Base-by-base conservation (phyloP, 2,329 filamentous ascomycete genomes). In the Alternaria incomplexa region DNA sequence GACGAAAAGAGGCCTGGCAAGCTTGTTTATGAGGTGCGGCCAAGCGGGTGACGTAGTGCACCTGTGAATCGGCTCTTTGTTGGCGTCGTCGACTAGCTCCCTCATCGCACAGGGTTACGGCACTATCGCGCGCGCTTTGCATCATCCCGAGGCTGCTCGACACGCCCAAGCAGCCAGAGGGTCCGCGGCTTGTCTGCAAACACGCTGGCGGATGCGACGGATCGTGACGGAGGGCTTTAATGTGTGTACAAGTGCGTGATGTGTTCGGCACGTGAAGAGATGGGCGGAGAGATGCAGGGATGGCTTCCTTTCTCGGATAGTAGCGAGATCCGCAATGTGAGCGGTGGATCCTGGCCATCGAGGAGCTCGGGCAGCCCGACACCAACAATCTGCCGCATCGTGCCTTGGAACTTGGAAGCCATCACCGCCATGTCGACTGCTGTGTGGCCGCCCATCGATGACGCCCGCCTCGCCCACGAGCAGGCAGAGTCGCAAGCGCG, bases 381-480 rank as follows among this genome's bases (percentile, higher is more conserved):
- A 58, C 52, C 40, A 26, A 30, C 51, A 30, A 36, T 25, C 46
- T 56, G 36, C 48, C 43, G 50, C 46, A 40, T 45, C 45, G 52
- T 57, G 53, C 54, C 47, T 52, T 52, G 32, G 22, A 56, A 44
- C 47, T 52, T 48, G 43, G 20, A 56, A 44, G 15, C 43, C 36
- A 50, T 22, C 54, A 45, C 44, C 45, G 52, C 56, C 71, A 90
- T 90, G 88, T 87, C 88, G 17, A 87, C 87, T 46, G 85, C 86
- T 76, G 83, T 88, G 56, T 90, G 88, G 81, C 88, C 88, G 62
- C 84, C 86, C 56, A 83, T 89, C 43, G 77, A 85, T 20, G 78
- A 82, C 30, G 82, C 83, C 54, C 79, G 84, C 66, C 80, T 89
- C 57, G 79, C 81, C 63, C 78, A 78, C 65, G 85, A 86, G 73